Evolutionary conservation across 306 rosid genomes (phyloP).

Genomic region (Pterocarpus santalinus): DNA sequence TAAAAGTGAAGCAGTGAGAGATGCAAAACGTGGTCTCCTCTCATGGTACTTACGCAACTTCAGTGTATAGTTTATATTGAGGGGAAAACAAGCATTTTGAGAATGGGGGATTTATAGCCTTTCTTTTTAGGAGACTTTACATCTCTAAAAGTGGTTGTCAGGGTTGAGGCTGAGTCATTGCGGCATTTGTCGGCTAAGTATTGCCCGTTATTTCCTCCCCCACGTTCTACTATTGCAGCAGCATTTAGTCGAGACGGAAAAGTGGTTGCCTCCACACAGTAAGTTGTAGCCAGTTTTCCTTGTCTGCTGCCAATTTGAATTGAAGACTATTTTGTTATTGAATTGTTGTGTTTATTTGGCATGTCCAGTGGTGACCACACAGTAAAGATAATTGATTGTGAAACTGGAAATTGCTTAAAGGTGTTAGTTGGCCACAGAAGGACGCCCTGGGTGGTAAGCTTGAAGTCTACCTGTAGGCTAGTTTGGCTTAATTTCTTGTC

Average conservation of each 20-base stretch:
- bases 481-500: conserved; percentile 35
- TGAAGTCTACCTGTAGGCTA: conserved; percentile 13
- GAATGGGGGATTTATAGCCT: neutral
- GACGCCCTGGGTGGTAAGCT: conserved; percentile 99
- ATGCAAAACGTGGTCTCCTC: conserved; percentile 60
- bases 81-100: conserved; percentile 2
- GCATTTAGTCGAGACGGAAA: conserved; percentile 97
- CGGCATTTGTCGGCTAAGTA: conserved; percentile 88
- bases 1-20: conserved; percentile 53
- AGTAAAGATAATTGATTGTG: conserved; percentile 91
- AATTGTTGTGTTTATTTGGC: conserved; percentile 41
- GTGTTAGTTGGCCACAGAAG: conserved; percentile 92
- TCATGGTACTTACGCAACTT: conserved; percentile 56
- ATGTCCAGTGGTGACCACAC: conserved; percentile 93
- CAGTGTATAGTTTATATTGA: conserved; percentile 12
- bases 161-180: conserved; percentile 79
- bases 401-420: conserved; percentile 91
- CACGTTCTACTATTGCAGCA: conserved; percentile 97
- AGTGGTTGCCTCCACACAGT: conserved; percentile 97
- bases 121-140: conserved; percentile 31
- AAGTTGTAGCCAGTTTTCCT: conserved; percentile 50
- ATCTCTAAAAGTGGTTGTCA: conserved; percentile 49
- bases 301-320: conserved; percentile 12
- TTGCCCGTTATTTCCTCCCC: conserved; percentile 93
- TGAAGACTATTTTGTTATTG: neutral